Evolutionary conservation across 441 rosid species (phyloP), one percentile per base, ranked within the genome.

Genomic region (Eruca vesicaria): DNA sequence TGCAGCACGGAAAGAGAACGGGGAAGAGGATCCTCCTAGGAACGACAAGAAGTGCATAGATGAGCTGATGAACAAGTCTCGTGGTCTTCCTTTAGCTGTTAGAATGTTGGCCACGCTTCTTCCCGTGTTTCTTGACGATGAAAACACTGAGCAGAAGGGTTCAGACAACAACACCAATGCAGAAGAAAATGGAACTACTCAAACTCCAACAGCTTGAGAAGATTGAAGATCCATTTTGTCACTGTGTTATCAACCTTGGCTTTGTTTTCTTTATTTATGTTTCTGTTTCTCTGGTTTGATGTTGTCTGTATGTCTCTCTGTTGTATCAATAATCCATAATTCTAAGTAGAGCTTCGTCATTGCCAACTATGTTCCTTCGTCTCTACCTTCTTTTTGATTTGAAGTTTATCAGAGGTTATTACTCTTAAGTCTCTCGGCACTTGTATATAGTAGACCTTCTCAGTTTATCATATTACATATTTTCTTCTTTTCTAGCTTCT

Each of bases 71-170:
- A 73, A 80, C 29, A 81, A 78, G 82, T 73, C 84, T 61, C 84
- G 82, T 28, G 89, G 87, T 61, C 74, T 88, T 71, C 88, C 88
- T 29, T 16, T 80, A 2, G 84, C 83, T 55, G 78, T 80, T 41
- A 75, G 48, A 38, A 19, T 72, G 48, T n/a, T 74, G 78, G 84
- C 79, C 31, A 1, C 28, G 55, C 78, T 79, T 69, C 3, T 1
- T 26, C 80, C 80, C 2, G 80, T 71, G 57, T 66, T 71, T 59
- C 63, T 77, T n/a, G 76, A 77, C 2, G 35, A 9, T 48, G 76
- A 71, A 11, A 26, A 2, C 0, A 0, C 14, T 12, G 28, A 0
- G 3, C 16, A 15, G 9, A 7, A 31, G 1, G 63, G 2, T 56
- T 1, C 63, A 63, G 20, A 2, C 18, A 36, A 23, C 55, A 14